Evolutionary conservation across 257 asterid species (phyloP), one percentile per base, ranked within the genome.

Genomic region (Primulina eburnea): DNA sequence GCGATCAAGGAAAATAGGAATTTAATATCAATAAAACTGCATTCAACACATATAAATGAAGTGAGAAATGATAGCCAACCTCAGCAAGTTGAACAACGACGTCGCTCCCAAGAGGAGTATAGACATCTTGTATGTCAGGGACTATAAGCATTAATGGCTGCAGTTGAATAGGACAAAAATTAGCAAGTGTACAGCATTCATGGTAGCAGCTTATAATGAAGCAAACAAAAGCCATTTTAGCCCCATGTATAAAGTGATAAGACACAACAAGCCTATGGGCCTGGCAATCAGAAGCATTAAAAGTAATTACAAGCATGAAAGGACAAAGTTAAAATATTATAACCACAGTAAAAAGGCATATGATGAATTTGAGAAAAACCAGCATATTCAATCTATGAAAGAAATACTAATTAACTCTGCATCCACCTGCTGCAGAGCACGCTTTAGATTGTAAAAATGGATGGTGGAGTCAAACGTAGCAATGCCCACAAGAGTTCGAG

Each of bases 91-190:
- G 96, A 80, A 93, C 99, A 71, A 93, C 82, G 68, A 93, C 86
- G 76, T 93, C 99, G 78, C 92, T 90, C 74, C 86, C 81, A 4
- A 90, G 97, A 71, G 99, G 99, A 69, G 99, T 93, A 79, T 93
- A 93, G 62, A 93, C 99, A 60, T 90, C 99, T 84, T 89, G 96
- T 57, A 93, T 90, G 69, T 93, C 99, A 71, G 99, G 97, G 77
- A 93, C 96, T 77, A 93, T 83, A 73, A 93, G 97, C 99, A 93
- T 93, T 87, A 89, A 78, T 24, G 96, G 96, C 99, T 93, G 96
- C 87, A 82, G 62, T 24, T 24, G 26, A 24, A 80, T 69, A 35
- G 72, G 67, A 73, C 64, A 76, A 74, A 60, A 24, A 24, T 67
- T 57, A 67, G 52, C 26, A 24, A 24, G 26, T 11, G 59, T 73